Base-by-base conservation (phyloP, 306 rosid genomes). In the Dalbergia cochinchinensis region DNA sequence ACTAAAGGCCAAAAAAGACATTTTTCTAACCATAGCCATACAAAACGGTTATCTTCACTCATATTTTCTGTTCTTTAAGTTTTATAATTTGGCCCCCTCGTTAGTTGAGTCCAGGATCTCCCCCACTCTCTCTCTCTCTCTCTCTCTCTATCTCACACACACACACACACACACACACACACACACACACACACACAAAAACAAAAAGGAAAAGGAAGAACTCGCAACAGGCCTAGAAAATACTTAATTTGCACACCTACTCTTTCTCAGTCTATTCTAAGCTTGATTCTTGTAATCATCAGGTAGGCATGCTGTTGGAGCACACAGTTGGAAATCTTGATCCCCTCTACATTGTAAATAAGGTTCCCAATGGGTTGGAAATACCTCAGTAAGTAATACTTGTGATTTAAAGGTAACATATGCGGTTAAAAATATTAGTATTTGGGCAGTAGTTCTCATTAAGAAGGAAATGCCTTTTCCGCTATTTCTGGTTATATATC, bases 241-340 rank as follows among this genome's bases (percentile, higher is more conserved):
- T 11, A 58, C 51, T 42, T 51, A 11, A 75, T 44, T 33, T 65
- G 62, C n/a, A 14, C 35, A 35, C 66, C 15, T 59, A 15, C 62
- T 55, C 61, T 70, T 71, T 78, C 61, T 71, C 80, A 66, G 35
- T 61, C 48, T 48, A 33, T 66, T 81, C 69, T 79, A 22, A 41
- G 55, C 61, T 80, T 73, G 73, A 59, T 67, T 80, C 26, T 37
- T 63, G 80, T 79, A 77, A 85, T 82, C 85, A 77, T 66, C 84
- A 95, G 99, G 97, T 95, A 42, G 99, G 98, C 26, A 83, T 95
- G 69, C 80, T 95, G 44, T 81, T 95, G 96, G 98, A 95, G 86
- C 99, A 93, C 92, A 93, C 99, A 0, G 99, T 95, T 85, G 99
- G 99, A 90, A 80, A 86, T 86, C 89, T 86, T 26, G 87, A 86